Evolutionary conservation across 352 stramenopile species (phyloP).

Genomic region (Phytopythium litorale): DNA sequence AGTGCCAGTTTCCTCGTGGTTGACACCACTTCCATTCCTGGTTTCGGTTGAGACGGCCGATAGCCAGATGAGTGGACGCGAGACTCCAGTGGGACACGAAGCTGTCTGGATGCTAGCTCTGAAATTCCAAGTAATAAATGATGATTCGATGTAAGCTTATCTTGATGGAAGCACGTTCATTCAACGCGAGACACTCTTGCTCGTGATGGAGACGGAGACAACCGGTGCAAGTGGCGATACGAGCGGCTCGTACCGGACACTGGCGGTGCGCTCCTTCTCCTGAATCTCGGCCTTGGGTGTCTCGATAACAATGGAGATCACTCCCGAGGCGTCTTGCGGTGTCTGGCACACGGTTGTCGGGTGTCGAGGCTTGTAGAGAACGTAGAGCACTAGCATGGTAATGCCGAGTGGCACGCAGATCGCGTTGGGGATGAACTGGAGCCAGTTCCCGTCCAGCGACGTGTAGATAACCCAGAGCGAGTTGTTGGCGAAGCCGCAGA

Average conservation of each 20-base stretch:
- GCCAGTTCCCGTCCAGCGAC: constrained; percentile 17
- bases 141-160: not conserved
- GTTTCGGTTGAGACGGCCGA: not conserved
- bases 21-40: not conserved
- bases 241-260: constrained; percentile 20
- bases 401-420: constrained; percentile 15
- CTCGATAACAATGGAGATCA: constrained; percentile 22
- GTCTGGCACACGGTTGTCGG: not conserved
- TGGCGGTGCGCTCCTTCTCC: constrained; percentile 18
- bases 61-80: not conserved
- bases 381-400: constrained; percentile 18
- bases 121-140: too few relatives aligned
- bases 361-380: constrained; percentile 13
- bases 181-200: not conserved
- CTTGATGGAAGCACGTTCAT: not conserved
- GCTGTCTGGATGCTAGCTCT: not conserved
- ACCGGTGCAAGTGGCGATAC: constrained; percentile 20
- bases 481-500: constrained; percentile 32
- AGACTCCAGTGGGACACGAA: not conserved
- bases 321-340: constrained; percentile 10
- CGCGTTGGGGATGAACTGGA: constrained; percentile 24
- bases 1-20: not conserved
- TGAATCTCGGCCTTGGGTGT: constrained; percentile 20
- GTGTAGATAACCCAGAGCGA: constrained; percentile 45
- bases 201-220: constrained; percentile 22